Evolutionary conservation across 768 basidiomycete genomes (phyloP), one percentile per base, ranked within the genome.

Genomic region (Phaeotremella fagi): DNA sequence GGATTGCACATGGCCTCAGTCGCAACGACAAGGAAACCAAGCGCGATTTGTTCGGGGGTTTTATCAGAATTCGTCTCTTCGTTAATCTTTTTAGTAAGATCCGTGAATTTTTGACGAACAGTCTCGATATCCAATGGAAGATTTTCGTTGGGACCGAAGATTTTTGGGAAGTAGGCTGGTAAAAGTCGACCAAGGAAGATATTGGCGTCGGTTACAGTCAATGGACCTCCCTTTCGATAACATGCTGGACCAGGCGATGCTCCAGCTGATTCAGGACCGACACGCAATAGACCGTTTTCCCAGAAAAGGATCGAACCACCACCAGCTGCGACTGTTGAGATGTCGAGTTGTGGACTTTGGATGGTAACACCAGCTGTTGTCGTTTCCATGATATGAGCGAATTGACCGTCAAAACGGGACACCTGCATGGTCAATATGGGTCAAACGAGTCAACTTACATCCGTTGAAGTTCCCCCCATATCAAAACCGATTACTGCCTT

Each of bases 381-480:
- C 0, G 91, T 90, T 72, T 95, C 91, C 64, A 90, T 92, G 3
- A 91, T 87, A n/a, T 88, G 80, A 69, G 94, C 89, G 68, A 89
- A 94, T 24, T 85, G 79, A 0, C 67, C 67, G 18, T 71, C 72
- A 41, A 74, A 74, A 1, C 55, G 57, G 0, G 64, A 51, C 2
- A 92, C 90, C 66, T 95, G 38, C 12, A 41, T 41, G 22, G 7
- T 6, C 22, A 12, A 41, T 11, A 6, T 41, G 7, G 7, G 38
- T 41, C 38, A 7, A 41, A 15, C 44, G 7, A 11, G 44, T 89
- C 91, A 20, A 6, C 90, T 92, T 2, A 92, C 63, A 36, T 68
- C 63, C 18, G 63, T 64, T 3, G 54, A 57, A 16, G 59, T 64
- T 1, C 60, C 57, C 5, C 66, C 66, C 41, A 42, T 49, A 16